phyloP scores from a whole-genome alignment of 2,329 filamentous ascomycete genomes.

The Fusarium poae region DNA sequence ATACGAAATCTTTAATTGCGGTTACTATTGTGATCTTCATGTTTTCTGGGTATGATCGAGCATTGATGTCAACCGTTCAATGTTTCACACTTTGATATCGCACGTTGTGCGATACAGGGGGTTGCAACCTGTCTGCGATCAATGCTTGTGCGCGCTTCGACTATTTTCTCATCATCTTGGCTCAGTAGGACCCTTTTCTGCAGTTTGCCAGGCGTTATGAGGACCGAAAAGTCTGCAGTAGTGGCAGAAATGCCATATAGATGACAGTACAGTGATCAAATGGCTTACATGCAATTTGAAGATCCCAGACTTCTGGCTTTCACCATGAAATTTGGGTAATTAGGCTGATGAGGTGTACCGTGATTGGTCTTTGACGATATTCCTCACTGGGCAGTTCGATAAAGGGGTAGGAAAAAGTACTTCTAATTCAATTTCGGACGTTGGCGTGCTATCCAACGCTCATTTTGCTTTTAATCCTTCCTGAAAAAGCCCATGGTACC shows the following conservation, averaged over 20 bases:
- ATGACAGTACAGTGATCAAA: not conserved
- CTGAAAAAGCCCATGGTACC: not conserved
- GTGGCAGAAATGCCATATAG: not conserved
- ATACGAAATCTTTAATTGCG: slow-evolving; percentile 20
- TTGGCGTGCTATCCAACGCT: slow-evolving; percentile 1
- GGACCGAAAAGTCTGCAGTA: not conserved
- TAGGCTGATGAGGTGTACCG: not conserved
- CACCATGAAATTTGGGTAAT: no score
- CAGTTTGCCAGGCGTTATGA: not conserved
- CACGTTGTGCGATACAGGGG: not conserved
- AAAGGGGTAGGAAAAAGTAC: not conserved
- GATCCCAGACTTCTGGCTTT: not conserved
- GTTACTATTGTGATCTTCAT: not conserved
- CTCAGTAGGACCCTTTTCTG: not conserved
- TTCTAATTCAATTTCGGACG: not conserved
- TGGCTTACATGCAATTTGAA: not conserved
- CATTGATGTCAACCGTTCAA: slow-evolving; percentile 70
- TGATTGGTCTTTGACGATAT: not conserved
- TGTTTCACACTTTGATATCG: slow-evolving; percentile 53
- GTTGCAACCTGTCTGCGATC: not conserved
- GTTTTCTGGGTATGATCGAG: not conserved
- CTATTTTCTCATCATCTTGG: not conserved
- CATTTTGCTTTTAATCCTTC: not conserved
- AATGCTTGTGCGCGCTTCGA: not conserved
- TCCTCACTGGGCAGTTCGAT: not conserved